Evolutionary conservation across 305 asterid genomes (phyloP), one percentile per base, ranked within the genome.

Genomic region (Nicotiana rustica): DNA sequence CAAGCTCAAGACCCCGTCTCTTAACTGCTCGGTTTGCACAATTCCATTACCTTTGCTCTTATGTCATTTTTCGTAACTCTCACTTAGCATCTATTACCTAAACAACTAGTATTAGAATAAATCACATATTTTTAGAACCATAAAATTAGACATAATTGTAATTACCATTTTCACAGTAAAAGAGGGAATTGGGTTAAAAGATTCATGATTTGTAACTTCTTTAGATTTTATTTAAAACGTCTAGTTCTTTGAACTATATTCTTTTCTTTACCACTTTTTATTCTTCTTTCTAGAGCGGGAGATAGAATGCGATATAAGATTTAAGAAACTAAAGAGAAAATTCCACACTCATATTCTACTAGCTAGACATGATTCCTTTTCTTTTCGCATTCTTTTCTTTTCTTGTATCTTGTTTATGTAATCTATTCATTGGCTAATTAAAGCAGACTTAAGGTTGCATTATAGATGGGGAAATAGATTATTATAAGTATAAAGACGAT

Each of bases 251-350:
- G 3, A 12, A 19, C 19, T 70, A 18, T 41, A 19, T 10, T 44
- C 60, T 19, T 70, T 70, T 33, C 35, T 44, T 18, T 44, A 44
- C 19, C 5, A 13, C 2, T 44, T 17, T 70, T 71, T 71, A 19
- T 44, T 12, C 13, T 71, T 60, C 31, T 18, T 44, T 70, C 19
- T 82, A 83, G 67, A 73, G 83, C 80, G 81, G 81, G 60, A 17
- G 85, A 80, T 69, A 86, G 75, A 84, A 84, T 78, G 38, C 25
- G 14, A 69, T 14, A 65, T 38, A 31, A 8, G 4, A 35, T 35
- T 35, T 35, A 35, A 35, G 38, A 35, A 35, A 35, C 38, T n/a
- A 68, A 69, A 77, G 78, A 73, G 85, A 88, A 77, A 85, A 82
- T 82, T 83, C 64, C 44, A 49, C 85, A 82, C 85, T 2, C 4